phyloP scores from a whole-genome alignment of 179 eudicot genomes.

The Pouteria campechiana region DNA sequence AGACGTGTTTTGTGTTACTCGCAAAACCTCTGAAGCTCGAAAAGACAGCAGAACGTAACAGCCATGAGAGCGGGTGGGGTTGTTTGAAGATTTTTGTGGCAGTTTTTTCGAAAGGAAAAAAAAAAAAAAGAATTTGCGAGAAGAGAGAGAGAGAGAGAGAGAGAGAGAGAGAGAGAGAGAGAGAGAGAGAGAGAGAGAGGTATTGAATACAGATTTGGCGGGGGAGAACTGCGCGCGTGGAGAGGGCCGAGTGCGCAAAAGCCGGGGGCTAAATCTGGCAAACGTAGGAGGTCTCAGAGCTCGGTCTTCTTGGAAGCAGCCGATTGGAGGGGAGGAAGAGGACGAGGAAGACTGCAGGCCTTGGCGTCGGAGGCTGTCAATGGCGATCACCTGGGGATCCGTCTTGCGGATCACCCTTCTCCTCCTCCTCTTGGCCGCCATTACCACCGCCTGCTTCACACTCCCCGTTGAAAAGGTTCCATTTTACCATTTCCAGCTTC shows the following conservation, averaged over 20 bases:
- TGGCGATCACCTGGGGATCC: conserved; percentile 63
- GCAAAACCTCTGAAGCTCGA: too few relatives aligned
- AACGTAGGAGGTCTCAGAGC: conserved; percentile 28
- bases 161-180: background rate
- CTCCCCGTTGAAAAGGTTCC: conserved; percentile 75
- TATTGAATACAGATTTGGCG: background rate
- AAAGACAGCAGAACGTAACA: too few relatives aligned
- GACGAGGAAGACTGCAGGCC: conserved; percentile 25
- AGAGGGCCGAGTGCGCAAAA: background rate
- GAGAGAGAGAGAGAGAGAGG: background rate
- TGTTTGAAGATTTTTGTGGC: too few relatives aligned
- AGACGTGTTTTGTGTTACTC: too few relatives aligned
- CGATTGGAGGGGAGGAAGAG: conserved; percentile 14
- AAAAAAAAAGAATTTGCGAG: too few relatives aligned
- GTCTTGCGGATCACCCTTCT: conserved; percentile 36
- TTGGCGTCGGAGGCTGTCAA: conserved; percentile 24
- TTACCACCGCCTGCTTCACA: conserved; percentile 56
- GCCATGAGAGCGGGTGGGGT: too few relatives aligned
- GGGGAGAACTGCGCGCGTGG: background rate
- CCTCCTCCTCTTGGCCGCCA: conserved; percentile 45
- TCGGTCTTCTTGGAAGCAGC: conserved; percentile 24
- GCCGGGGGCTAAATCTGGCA: conserved; percentile 15
- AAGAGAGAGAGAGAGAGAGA: background rate
- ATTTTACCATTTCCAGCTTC: conserved; percentile 4
- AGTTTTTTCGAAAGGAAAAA: too few relatives aligned